These are phyloP conservation scores for Ajuga chamaepitys DNA, from an alignment of 257 asterid species.

Conservation along the genomic window DNA sequence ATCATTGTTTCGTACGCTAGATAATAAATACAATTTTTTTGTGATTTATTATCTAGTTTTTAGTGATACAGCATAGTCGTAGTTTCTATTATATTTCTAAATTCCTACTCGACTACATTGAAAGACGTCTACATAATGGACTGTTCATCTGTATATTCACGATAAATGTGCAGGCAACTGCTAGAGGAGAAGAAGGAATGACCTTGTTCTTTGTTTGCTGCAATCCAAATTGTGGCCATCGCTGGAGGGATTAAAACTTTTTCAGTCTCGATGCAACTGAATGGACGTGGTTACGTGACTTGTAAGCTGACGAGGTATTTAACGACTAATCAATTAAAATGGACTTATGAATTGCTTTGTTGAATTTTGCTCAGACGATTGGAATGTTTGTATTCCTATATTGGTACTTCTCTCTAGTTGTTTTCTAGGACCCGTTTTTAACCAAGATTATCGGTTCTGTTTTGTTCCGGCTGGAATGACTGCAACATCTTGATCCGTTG, in stretches of 20 bases:
- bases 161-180: conserved; percentile 66
- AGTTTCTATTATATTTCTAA: not conserved
- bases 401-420: not conserved
- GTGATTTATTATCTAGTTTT: too few species aligned
- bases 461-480: not conserved
- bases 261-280: not conserved
- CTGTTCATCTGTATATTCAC: not conserved
- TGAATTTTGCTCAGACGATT: not conserved
- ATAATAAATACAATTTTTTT: too few species aligned
- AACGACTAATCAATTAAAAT: not conserved
- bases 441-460: not conserved
- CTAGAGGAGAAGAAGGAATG: conserved; percentile 97
- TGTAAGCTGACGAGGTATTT: not conserved
- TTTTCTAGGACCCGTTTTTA: not conserved
- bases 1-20: too few species aligned
- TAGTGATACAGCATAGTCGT: too few species aligned
- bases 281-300: not conserved
- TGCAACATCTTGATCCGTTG: too few species aligned
- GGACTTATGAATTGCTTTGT: not conserved
- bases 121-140: not conserved
- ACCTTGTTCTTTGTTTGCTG: conserved; percentile 92
- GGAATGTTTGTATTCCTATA: not conserved
- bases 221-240: conserved; percentile 80
- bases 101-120: not conserved
- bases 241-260: conserved; percentile 74